These are phyloP conservation scores for Sporothrix curviconia DNA, from an alignment of 2,329 filamentous ascomycete species.

Conservation along the genomic window DNA sequence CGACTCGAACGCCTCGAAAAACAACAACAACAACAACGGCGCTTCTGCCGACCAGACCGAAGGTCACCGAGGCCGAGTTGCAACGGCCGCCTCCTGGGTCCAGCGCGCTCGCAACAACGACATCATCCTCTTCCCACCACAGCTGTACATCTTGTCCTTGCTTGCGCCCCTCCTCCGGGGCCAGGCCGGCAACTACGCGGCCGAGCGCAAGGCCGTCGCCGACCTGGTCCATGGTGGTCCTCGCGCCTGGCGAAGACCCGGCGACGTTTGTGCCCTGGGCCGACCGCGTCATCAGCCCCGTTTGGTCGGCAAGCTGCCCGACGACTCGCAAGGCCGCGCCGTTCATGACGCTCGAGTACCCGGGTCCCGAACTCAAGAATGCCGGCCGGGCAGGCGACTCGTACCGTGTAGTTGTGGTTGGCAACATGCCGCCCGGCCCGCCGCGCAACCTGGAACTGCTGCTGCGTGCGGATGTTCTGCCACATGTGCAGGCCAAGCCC, in stretches of 20 bases:
- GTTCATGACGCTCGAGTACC: conserved; percentile 53
- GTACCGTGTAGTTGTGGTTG: conserved; percentile 53
- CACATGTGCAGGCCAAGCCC: background rate
- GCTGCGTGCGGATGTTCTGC: conserved; percentile 35
- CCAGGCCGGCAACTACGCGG: conserved; percentile 27
- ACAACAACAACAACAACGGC: conserved; percentile 52
- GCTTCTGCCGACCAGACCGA: conserved; percentile 55
- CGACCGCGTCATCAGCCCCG: conserved; percentile 57
- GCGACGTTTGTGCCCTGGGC: conserved; percentile 38
- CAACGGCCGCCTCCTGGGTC: conserved; percentile 64
- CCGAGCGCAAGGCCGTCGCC: conserved; percentile 47
- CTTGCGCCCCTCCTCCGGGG: conserved; percentile 47
- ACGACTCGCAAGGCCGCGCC: conserved; percentile 36
- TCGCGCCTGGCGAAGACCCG: conserved; percentile 30
- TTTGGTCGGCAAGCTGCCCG: conserved; percentile 36
- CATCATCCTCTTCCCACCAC: conserved; percentile 85
- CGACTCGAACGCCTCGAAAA: conserved; percentile 36
- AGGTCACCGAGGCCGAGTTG: conserved; percentile 52
- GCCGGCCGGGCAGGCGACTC: conserved; percentile 47
- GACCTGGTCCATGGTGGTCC: conserved; percentile 43
- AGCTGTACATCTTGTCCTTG: conserved; percentile 65
- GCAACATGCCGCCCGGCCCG: conserved; percentile 41
- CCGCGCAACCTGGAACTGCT: conserved; percentile 49
- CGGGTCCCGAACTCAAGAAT: conserved; percentile 47
- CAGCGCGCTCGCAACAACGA: conserved; percentile 53